Evolutionary conservation across 257 asterid species (phyloP), one percentile per base, ranked within the genome.

Genomic region (Galeopsis tetrahit): DNA sequence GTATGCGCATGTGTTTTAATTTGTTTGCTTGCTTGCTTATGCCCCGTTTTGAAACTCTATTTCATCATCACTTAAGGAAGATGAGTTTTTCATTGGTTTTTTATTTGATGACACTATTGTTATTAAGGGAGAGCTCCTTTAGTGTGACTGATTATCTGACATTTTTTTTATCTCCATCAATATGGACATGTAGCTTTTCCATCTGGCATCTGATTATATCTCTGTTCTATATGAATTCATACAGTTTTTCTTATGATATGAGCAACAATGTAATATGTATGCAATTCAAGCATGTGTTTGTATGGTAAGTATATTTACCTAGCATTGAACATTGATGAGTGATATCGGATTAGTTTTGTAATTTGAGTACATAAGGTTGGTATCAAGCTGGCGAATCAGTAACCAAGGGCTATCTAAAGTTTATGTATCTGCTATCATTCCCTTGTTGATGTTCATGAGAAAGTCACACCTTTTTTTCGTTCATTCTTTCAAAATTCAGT

Each of bases 381-480:
- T 32, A 40, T 46, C 11, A 44, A 15, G 51, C 43, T 61, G 34
- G 55, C 31, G 57, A 73, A 48, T 51, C 11, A 57, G 33, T 52
- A 48, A 13, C 55, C 21, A 48, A 13, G 17, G 21, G 4, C 14
- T 48, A 4, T 48, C 21, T 48, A 48, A 48, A 46, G 52, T 4
- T 48, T 48, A 13, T 11, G 55, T 48, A 48, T 48, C 17, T 48
- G 55, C 55, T 33, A 56, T 34, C 36, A 46, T 21, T 63, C 38
- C 14, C 9, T 52, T 32, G 40, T 63, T 60, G 71, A 39, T 53
- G 13, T 34, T 73, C 65, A 64, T 42, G 49, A 64, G 11, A 73
- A 55, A 42, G 8, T 65, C 31, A 38, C 5, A 7, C 39, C 49
- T 13, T 63, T 63, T 63, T 48, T 63, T 13, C n/a, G 8, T 63